phyloP scores from a whole-genome alignment of 1,284 basidiomycete genomes.

The Rhodotorula sp. region DNA sequence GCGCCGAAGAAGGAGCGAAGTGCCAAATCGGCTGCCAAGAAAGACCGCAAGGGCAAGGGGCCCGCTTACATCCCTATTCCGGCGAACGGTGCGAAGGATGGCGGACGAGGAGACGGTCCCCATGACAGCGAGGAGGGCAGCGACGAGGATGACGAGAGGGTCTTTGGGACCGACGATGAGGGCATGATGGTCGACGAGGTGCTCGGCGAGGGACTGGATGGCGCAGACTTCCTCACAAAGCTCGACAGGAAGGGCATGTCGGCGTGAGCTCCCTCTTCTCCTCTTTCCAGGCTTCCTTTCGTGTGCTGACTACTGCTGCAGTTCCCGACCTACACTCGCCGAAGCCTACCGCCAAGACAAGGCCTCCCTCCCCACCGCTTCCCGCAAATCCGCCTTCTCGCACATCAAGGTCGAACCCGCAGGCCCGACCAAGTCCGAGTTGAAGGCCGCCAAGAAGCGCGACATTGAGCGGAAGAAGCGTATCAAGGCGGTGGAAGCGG shows the following conservation, averaged over 20 bases:
- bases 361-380: slow-evolving; percentile 9
- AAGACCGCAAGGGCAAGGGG: slow-evolving; percentile 39
- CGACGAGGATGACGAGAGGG: slow-evolving; percentile 8
- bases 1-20: background rate
- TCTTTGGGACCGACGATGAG: background rate
- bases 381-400: slow-evolving; percentile 14
- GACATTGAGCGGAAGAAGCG: slow-evolving; percentile 32
- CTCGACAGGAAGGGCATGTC: slow-evolving; percentile 40
- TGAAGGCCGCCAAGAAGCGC: slow-evolving; percentile 35
- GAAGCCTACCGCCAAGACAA: slow-evolving; percentile 36
- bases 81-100: slow-evolving; percentile 2
- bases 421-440: slow-evolving; percentile 33
- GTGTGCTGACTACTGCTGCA: slow-evolving; percentile 2
- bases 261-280: slow-evolving; percentile 20
- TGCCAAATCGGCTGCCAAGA: slow-evolving; percentile 18
- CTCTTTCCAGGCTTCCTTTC: background rate
- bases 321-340: slow-evolving; percentile 33
- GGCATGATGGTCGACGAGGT: slow-evolving; percentile 39
- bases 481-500: slow-evolving; percentile 16
- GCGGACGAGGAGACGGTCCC: background rate
- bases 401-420: slow-evolving; percentile 27
- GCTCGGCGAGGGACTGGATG: slow-evolving; percentile 19
- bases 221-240: slow-evolving; percentile 32
- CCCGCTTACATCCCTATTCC: slow-evolving; percentile 27
- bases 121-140: slow-evolving; percentile 6